Percentiles rank a stretch among this genome's conserved stretches.
phyloP scores from a whole-genome alignment of 1,139 yeast genomes.

The Taphrina flavorubra region DNA sequence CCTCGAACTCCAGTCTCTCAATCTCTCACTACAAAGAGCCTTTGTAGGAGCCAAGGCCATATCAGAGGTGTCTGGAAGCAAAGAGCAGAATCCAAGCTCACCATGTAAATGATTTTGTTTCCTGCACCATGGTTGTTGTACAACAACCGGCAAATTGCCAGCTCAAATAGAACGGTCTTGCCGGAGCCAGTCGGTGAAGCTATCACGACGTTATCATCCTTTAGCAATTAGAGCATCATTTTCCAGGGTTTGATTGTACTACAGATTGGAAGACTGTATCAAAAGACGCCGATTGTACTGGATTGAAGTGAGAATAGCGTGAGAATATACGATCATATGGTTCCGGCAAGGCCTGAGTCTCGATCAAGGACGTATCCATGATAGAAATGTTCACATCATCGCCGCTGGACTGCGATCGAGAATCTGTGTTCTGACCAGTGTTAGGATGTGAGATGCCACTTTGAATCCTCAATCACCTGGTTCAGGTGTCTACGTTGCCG shows the following conservation, averaged over 20 bases:
- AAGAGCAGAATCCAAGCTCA: neutral
- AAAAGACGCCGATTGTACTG: conserved; percentile 60
- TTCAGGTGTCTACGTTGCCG: no score
- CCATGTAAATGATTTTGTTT: conserved; percentile 56
- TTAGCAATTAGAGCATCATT: neutral
- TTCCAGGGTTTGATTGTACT: neutral
- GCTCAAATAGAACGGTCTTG: conserved; percentile 61
- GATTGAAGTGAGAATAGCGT: conserved; percentile 53
- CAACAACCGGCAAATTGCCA: conserved; percentile 57
- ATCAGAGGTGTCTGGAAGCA: neutral
- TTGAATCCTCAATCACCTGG: no score
- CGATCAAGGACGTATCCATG: neutral
- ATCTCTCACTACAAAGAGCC: conserved; percentile 55
- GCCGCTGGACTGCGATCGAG: no score
- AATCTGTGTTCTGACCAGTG: no score
- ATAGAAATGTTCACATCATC: no score
- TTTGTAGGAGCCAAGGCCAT: conserved; percentile 60
- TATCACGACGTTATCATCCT: conserved; percentile 56
- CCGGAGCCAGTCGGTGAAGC: conserved; percentile 67
- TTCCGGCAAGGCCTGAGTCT: conserved; percentile 14
- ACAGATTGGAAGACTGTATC: conserved; percentile 51
- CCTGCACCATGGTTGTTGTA: conserved; percentile 47
- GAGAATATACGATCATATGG: conserved; percentile 17
- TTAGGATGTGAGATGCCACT: no score
- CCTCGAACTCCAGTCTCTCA: conserved; percentile 55